Base-by-base conservation (phyloP, 140 eudicot species). In the Senecio squalidus region DNA sequence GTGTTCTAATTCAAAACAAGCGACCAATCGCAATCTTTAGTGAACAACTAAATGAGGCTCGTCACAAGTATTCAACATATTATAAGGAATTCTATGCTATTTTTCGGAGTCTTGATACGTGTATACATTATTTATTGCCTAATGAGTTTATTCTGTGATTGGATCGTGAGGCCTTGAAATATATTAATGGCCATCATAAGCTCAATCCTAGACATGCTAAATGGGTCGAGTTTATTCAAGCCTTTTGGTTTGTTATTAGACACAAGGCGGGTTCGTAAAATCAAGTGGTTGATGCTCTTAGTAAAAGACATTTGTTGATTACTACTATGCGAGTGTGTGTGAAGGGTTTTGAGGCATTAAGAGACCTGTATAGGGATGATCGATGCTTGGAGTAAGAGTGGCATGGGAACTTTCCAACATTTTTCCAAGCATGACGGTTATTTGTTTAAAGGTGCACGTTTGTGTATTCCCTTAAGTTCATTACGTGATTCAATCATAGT, bases 141-240 rank as follows among this genome's bases (percentile, higher is more conserved):
- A 9, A 28, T 13, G 64, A 22, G 14, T 54, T 48, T 17, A 14
- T 39, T 25, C 13, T 69, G 4, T 46, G 25, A 14, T 61, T 65
- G 2, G 64, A 61, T 27, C 64, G 53, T 24, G 29, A 71, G 28
- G 50, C 69, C 1, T 46, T 61, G 1, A 15, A 6, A 2, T 52
- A 50, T 51, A 27, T 60, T 5, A 40, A 57, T 2, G 25, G 50
- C 0, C 36, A 24, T 23, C 45, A 23, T 0, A 60, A 60, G 66
- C 33, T 29, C 33, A n/a, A n/a, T n/a, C n/a, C n/a, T n/a, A n/a
- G n/a, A n/a, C n/a, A n/a, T n/a, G n/a, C n/a, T n/a, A n/a, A n/a
- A n/a, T n/a, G n/a, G n/a, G 17, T 43, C 4, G 47, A 25, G 13
- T 67, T 41, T 18, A n/a, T 67, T 3, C 47, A 67, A 44, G 54